These are phyloP conservation scores for Entoloma clypeatum DNA, from an alignment of 1,284 basidiomycete genomes.

Conservation along the genomic window DNA sequence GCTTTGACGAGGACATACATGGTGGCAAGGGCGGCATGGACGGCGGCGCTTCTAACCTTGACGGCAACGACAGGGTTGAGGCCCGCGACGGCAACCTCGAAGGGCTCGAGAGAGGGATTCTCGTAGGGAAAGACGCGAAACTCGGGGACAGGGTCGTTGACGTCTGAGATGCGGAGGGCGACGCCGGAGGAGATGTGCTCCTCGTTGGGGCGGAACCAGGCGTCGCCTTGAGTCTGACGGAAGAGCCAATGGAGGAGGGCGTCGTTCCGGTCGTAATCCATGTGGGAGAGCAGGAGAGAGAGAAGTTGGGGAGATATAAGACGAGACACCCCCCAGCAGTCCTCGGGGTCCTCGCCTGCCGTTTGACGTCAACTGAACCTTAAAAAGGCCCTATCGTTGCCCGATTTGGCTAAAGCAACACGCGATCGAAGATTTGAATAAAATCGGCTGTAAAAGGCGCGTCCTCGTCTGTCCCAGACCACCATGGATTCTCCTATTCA, in stretches of 20 bases:
- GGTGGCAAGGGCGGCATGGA: conserved; percentile 75
- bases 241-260: conserved; percentile 49
- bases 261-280: conserved; percentile 55
- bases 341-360: conserved; percentile 6
- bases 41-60: conserved; percentile 76
- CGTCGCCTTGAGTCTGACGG: conserved; percentile 63
- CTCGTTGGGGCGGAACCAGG: conserved; percentile 71
- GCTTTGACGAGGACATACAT: conserved; percentile 36
- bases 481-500: no score
- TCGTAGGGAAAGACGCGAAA: conserved; percentile 78
- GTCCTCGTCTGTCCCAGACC: background rate
- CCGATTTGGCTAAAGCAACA: no score
- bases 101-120: conserved; percentile 62
- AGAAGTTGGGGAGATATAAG: background rate
- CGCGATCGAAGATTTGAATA: conserved; percentile 9
- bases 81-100: conserved; percentile 66
- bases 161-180: conserved; percentile 51
- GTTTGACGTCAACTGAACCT: conserved; percentile 1
- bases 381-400: no score
- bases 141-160: conserved; percentile 32
- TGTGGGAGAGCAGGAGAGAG: conserved; percentile 16
- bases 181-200: conserved; percentile 66
- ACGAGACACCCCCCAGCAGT: conserved; percentile 1
- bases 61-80: conserved; percentile 81
- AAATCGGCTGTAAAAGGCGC: background rate